Base-by-base conservation (phyloP, 116 monocot species). In the Posidonia oceanica region DNA sequence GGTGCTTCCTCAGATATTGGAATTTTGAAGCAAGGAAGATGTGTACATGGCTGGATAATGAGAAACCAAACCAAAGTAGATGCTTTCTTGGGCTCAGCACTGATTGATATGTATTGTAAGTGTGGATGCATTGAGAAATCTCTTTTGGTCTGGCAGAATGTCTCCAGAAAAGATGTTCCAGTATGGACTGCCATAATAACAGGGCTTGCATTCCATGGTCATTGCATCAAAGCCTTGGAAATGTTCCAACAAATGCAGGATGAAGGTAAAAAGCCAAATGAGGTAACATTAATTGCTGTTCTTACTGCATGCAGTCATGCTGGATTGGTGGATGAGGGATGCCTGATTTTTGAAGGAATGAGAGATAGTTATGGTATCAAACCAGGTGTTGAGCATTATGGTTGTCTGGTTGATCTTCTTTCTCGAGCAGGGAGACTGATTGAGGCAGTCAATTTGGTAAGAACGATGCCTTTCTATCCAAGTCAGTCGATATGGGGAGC, bases 41-140 rank as follows among this genome's bases (percentile, higher is more conserved):
- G 68, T 8, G 17, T 79, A 16, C 87, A 87, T 73, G 87, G 82
- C 12, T 83, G 84, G 84, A 61, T 75, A 44, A 16, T 82, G 2
- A 91, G 80, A 52, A 55, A 38, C 42, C 60, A 53, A 29, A 75
- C 64, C 12, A 67, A 56, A 36, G 22, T 69, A 3, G 84, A 84
- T 80, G 76, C 79, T 67, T 83, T 87, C 55, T 18, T 91, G 7
- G 87, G 80, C 52, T 82, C 86, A 36, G 86, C 83, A n/a, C 40
- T 86, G 61, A 75, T 89, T 58, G 81, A 89, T 63, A 89, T 89
- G 89, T 89, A 89, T 58, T 75, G 70, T 67, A 85, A 83, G 62
- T 89, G 86, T 75, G 86, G 89, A 20, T 83, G 79, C 48, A 56
- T 83, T 39, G 63, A 75, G 22, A 77, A 39, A 48, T 67, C 81